Evolutionary conservation across 2,329 filamentous ascomycete species (phyloP).

Genomic region (Hirsutella thompsonii): DNA sequence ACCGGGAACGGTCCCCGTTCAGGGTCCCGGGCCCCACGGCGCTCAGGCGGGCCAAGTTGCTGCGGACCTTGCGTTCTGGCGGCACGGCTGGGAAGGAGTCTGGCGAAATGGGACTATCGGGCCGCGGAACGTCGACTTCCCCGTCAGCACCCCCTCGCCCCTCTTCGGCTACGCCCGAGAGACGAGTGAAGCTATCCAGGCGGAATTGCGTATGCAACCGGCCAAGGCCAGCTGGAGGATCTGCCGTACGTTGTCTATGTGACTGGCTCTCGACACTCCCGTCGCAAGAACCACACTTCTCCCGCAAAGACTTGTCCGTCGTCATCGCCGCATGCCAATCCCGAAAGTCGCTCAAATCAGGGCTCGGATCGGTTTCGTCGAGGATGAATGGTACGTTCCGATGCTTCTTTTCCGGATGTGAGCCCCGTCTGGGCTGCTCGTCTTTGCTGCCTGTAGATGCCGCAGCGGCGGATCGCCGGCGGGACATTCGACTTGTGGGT

Average conservation of each 20-base stretch:
- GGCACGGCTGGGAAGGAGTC: conserved; percentile 15
- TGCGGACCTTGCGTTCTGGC: conserved; percentile 11
- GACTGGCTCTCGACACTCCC: neutral
- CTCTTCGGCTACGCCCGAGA: conserved; percentile 3
- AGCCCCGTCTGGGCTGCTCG: conserved; percentile 10
- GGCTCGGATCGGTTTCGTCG: conserved; percentile 20
- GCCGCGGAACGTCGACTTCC: conserved; percentile 20
- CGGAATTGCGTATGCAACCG: conserved; percentile 5
- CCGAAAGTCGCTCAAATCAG: conserved; percentile 25
- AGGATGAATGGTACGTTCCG: conserved; percentile 13
- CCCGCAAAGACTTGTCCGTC: neutral
- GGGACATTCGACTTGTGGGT: neutral
- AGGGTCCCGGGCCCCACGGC: conserved; percentile 15
- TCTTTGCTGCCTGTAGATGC: neutral
- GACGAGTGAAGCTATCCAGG: conserved; percentile 2
- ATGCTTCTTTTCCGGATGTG: conserved; percentile 1
- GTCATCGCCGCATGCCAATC: conserved; percentile 15
- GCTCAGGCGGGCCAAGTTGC: conserved; percentile 25
- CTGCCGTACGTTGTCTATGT: neutral
- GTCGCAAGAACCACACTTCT: neutral
- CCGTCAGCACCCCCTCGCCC: conserved; percentile 2
- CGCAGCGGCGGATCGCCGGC: conserved; percentile 1
- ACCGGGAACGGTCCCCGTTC: conserved; percentile 4
- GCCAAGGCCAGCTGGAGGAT: conserved; percentile 5
- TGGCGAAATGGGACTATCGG: conserved; percentile 27